These are phyloP conservation scores for Dipodascus albidus DNA, from an alignment of 805 yeast species.

Conservation along the genomic window DNA sequence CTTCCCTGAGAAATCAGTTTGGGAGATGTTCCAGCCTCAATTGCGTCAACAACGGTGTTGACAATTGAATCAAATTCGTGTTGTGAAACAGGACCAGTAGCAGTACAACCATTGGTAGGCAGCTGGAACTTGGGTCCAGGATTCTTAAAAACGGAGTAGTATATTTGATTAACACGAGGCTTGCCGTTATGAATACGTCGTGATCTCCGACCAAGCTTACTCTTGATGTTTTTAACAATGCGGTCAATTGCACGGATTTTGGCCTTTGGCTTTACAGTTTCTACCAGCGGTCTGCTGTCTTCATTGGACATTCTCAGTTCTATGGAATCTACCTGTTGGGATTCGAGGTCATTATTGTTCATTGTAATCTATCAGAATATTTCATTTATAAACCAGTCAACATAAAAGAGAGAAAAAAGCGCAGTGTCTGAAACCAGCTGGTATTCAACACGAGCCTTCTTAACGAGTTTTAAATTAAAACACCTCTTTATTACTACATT, in stretches of 20 bases:
- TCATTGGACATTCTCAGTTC: conserved; percentile 1
- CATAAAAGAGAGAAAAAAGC: no score
- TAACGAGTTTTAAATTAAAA: background rate
- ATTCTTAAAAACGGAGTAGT: conserved; percentile 44
- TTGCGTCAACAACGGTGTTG: conserved; percentile 33
- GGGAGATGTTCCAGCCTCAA: conserved; percentile 38
- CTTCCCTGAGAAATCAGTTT: conserved; percentile 51
- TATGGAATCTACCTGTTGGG: background rate
- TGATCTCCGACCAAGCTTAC: background rate
- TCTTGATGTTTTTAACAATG: background rate
- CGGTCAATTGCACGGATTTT: background rate
- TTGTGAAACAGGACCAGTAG: conserved; percentile 21
- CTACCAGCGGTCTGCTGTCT: background rate
- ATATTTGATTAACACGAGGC: conserved; percentile 28
- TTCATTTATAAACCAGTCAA: no score
- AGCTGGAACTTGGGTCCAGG: conserved; percentile 15
- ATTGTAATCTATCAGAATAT: background rate
- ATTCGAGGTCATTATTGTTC: background rate
- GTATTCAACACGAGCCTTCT: no score
- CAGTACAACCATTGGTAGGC: conserved; percentile 22
- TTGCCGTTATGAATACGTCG: background rate
- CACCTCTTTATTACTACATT: background rate
- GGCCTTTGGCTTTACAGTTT: background rate
- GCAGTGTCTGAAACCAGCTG: background rate
- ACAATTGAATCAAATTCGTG: conserved; percentile 31